Evolutionary conservation across 164 flowering plant genomes (phyloP).

Genomic region (Piper betle): DNA sequence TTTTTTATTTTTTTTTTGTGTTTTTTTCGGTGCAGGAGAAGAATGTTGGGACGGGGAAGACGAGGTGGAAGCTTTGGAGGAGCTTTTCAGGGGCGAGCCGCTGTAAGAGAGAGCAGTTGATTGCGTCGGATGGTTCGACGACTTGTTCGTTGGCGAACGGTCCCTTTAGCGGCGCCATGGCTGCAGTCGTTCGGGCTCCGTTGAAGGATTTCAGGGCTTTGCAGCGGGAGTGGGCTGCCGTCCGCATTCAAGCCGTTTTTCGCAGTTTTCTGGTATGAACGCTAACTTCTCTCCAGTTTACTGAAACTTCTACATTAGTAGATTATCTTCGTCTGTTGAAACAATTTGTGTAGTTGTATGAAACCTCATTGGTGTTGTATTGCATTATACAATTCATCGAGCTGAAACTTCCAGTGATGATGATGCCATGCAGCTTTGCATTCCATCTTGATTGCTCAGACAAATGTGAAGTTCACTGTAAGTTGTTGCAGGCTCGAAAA

Average conservation of each 20-base stretch:
- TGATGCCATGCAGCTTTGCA: too few relatives aligned
- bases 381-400: too few relatives aligned
- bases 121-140: constrained; percentile 35
- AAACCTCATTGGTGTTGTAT: too few relatives aligned
- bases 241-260: constrained; percentile 83
- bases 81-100: constrained; percentile 25
- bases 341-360: too few relatives aligned
- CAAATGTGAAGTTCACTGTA: too few relatives aligned
- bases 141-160: constrained; percentile 23
- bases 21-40: background rate
- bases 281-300: background rate
- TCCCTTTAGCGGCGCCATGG: constrained; percentile 52
- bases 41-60: constrained; percentile 4
- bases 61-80: constrained; percentile 67
- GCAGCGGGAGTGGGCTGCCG: constrained; percentile 87
- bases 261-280: constrained; percentile 64
- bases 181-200: constrained; percentile 59
- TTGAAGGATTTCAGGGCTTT: constrained; percentile 62
- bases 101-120: constrained; percentile 8
- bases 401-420: too few relatives aligned
- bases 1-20: too few relatives aligned
- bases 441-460: too few relatives aligned
- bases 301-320: too few relatives aligned
- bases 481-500: constrained; percentile 44
- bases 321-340: too few relatives aligned